Base-by-base conservation (phyloP, 208 protist species). In the Leishmania arabica region DNA sequence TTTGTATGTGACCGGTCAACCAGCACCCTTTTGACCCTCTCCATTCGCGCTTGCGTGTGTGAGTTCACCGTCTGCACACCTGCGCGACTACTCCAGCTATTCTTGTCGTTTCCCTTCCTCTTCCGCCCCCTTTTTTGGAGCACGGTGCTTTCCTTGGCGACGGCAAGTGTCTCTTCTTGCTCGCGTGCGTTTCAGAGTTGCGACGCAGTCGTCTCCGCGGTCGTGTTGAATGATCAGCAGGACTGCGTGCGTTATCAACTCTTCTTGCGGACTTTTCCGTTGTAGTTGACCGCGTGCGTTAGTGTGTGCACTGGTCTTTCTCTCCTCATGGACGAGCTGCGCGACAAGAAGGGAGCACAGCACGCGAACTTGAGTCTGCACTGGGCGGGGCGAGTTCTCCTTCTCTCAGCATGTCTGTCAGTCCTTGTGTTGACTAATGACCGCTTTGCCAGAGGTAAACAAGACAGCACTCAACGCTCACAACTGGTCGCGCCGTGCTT, bases 351-450 rank as follows among this genome's bases (percentile, higher is more conserved):
- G 21, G 49, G 40, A 47, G 0, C 13, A 45, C 68, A 9, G 45
- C 6, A 8, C 68, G 34, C 21, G 49, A 53, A 6, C 5, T 53
- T 6, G 21, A 34, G 68, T 72, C 40, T 34, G 3, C 42, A 24
- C 34, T n/a, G 1, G 7, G 21, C 5, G 37, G 68, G 9, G 1
- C 34, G 37, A 51, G 9, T 31, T 11, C 72, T 83, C 79, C 31
- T 45, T 45, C 45, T 71, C 27, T 69, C 17, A 49, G 24, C 51
- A 6, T 40, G 40, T 79, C 27, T 84, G 34, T 79, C 27, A 54
- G 27, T 31, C 13, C 65, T 11, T 66, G 11, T 79, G 37, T 72
- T 27, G 47, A 15, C 24, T 7, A 3, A 1, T 1, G 51, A 40
- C 31, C 21, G 9, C 47, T 75, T 9, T 81, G 24, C 34, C 24